A percentile compares a stretch with the other conserved stretches of the same genome.
Evolutionary conservation across 805 yeast genomes (phyloP).

Genomic region (Yarrowia sp.): DNA sequence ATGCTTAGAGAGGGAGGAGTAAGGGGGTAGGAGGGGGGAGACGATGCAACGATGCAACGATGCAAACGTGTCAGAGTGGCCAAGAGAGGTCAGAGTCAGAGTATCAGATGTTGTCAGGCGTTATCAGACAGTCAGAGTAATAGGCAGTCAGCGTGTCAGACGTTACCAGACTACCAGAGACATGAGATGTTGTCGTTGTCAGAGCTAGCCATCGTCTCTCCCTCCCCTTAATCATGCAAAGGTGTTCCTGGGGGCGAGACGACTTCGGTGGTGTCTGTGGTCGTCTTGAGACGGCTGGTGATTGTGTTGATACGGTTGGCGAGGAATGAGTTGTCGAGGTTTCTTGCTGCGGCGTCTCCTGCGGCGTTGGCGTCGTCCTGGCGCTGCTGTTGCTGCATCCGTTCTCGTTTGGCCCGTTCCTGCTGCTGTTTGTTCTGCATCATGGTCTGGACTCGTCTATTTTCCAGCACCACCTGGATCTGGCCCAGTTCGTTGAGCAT

Average conservation of each 20-base stretch:
- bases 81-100: too few species aligned
- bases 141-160: too few species aligned
- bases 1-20: too few species aligned
- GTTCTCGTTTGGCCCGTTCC: constrained; percentile 10
- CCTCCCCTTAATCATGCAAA: neutral
- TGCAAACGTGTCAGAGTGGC: too few species aligned
- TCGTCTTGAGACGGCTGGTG: constrained; percentile 15
- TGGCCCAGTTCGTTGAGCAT: constrained; percentile 35
- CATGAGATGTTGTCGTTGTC: too few species aligned
- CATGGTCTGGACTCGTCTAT: constrained; percentile 6
- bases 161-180: too few species aligned
- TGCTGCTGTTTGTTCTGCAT: constrained; percentile 10
- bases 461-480: constrained; percentile 26
- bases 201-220: too few species aligned
- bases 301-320: constrained; percentile 20
- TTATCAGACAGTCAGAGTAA: too few species aligned
- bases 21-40: too few species aligned
- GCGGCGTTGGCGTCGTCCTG: neutral
- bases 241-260: constrained; percentile 19
- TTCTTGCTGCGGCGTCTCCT: neutral
- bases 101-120: too few species aligned
- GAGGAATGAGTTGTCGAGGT: constrained; percentile 1
- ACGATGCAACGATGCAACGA: too few species aligned
- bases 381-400: neutral
- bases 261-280: constrained; percentile 7